Evolutionary conservation across 768 basidiomycete genomes (phyloP).

Genomic region (Boletellus ananiceps): DNA sequence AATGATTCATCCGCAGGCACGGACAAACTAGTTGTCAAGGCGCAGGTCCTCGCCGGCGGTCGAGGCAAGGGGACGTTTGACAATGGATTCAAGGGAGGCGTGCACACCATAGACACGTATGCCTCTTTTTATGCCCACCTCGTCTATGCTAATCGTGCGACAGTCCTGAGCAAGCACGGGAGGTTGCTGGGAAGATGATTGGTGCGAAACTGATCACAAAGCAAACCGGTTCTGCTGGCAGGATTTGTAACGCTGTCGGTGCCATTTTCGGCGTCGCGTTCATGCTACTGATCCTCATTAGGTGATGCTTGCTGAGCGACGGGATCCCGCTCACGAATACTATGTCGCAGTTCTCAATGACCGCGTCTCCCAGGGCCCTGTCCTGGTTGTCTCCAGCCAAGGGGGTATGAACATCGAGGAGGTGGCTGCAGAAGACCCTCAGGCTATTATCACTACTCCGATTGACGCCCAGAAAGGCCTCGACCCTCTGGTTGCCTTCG

Average conservation of each 20-base stretch:
- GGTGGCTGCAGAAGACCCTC: conserved; percentile 92
- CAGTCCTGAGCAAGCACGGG: conserved; percentile 85
- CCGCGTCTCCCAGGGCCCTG: conserved; percentile 81
- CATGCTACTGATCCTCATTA: conserved; percentile 30
- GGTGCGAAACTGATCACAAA: conserved; percentile 96
- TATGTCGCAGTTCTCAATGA: conserved; percentile 97
- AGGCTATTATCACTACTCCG: conserved; percentile 92
- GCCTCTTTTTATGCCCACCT: conserved; percentile 2
- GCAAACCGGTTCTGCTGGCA: conserved; percentile 90
- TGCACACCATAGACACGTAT: conserved; percentile 88
- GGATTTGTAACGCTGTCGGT: conserved; percentile 91
- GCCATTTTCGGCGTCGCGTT: not conserved
- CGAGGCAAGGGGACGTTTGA: conserved; percentile 97
- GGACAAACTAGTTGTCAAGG: conserved; percentile 90
- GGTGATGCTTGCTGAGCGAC: conserved; percentile 98
- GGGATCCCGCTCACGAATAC: conserved; percentile 93
- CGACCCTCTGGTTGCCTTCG: conserved; percentile 62
- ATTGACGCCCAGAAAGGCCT: conserved; percentile 84
- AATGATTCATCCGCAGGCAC: conserved; percentile 43
- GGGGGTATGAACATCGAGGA: conserved; percentile 99
- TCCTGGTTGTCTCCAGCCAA: conserved; percentile 88
- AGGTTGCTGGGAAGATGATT: conserved; percentile 88
- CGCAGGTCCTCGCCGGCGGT: conserved; percentile 97
- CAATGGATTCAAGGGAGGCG: conserved; percentile 95
- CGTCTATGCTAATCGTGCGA: conserved; percentile 5